Base-by-base conservation (phyloP, 345 rosid genomes). In the Rhodamnia argentea region DNA sequence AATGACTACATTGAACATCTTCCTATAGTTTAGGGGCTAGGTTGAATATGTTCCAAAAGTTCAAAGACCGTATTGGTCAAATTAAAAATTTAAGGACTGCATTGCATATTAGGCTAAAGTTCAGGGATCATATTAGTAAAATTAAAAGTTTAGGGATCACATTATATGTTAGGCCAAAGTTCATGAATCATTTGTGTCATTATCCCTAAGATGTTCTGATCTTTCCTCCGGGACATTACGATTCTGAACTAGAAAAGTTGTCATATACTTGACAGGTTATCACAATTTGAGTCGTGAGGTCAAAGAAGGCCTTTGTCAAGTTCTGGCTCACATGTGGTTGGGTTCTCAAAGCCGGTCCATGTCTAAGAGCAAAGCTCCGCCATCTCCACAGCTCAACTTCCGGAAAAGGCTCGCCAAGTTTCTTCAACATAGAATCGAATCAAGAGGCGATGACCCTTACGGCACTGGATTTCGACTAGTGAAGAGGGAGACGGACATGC, bases 241-340 rank as follows among this genome's bases (percentile, higher is more conserved):
- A 15, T 51, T 12, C 52, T 82, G 40, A n/a, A 50, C 57, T 26
- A 51, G 75, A 29, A 62, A 62, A 62, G 52, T 32, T 29, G 75
- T 62, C 75, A 82, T 82, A 82, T 82, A 42, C 57, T 82, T 84
- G 27, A 85, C 70, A 85, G 83, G 87, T 27, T 42, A 85, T 54
- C 29, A 11, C 4, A 1, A 11, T 27, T 10, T 78, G 83, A 56
- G 53, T 56, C 6, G 11, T 1, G 84, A 78, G 54, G 52, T 87
- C 26, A 51, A 40, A 13, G 88, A 87, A 84, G 88, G 88, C n/a
- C 53, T 84, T 2, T 87, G 88, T 76, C 54, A 87, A 42, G 82
- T 87, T 24, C 16, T 87, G 84, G 84, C 37, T 10, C 84, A 87
- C 76, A 78, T 58, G 53, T 87, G 86, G 88, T 32, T 87, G 55